phyloP scores from a whole-genome alignment of 1,284 basidiomycete genomes.

The Naganishia albida region DNA sequence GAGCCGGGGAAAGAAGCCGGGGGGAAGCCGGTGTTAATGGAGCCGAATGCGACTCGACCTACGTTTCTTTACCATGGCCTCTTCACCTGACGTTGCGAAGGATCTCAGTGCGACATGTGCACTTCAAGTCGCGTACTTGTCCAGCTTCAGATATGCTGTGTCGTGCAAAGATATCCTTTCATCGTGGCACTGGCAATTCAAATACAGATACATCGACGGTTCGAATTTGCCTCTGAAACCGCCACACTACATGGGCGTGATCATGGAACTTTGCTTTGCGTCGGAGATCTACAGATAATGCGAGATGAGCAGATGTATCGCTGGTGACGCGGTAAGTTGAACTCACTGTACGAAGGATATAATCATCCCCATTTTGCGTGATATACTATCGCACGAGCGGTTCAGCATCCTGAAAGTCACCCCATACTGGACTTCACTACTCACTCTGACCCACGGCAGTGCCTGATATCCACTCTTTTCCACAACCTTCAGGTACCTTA shows the following conservation, averaged over 20 bases:
- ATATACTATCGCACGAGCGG: constrained; percentile 62
- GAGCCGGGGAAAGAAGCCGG: too few species aligned
- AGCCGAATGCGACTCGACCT: too few species aligned
- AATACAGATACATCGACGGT: not conserved
- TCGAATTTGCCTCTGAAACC: not conserved
- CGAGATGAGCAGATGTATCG: not conserved
- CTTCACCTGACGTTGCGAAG: too few species aligned
- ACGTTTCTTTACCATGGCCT: too few species aligned
- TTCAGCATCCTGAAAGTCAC: constrained; percentile 24
- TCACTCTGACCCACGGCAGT: constrained; percentile 52
- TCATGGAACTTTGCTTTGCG: constrained; percentile 48
- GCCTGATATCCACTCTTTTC: constrained; percentile 98
- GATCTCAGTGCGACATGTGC: too few species aligned
- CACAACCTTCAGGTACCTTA: constrained; percentile 94
- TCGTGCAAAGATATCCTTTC: too few species aligned
- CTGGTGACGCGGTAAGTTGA: not conserved
- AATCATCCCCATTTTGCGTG: constrained; percentile 94
- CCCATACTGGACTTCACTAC: constrained; percentile 1
- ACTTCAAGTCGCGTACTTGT: too few species aligned
- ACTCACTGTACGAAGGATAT: constrained; percentile 56
- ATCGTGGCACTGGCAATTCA: not conserved
- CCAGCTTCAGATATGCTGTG: too few species aligned
- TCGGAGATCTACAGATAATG: constrained; percentile 41
- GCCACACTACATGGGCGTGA: constrained; percentile 45
- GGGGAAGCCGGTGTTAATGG: too few species aligned